A percentile compares a stretch with the other conserved stretches of the same genome.
These are phyloP conservation scores for Endotrypanum monterogeii DNA, from an alignment of 208 protist species.

Conservation along the genomic window DNA sequence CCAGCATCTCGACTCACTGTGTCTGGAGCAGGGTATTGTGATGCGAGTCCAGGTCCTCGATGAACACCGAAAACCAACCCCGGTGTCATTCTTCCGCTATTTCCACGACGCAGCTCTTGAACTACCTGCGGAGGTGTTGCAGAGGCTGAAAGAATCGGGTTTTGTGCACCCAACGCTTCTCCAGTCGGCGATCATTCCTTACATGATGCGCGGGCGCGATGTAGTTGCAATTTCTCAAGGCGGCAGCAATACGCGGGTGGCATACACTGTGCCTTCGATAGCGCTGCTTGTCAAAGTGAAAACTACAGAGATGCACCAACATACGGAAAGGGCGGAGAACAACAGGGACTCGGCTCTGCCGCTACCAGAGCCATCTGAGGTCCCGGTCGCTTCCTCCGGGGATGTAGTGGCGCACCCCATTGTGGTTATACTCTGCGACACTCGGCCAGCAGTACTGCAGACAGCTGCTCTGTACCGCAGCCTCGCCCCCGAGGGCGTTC, in stretches of 20 bases:
- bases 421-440: constrained; percentile 97
- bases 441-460: constrained; percentile 95
- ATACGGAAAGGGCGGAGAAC: neutral
- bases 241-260: constrained; percentile 96
- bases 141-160: constrained; percentile 38
- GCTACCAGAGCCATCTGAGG: neutral
- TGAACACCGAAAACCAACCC: constrained; percentile 38
- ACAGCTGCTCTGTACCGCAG: constrained; percentile 92
- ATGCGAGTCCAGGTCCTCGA: constrained; percentile 61
- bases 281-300: constrained; percentile 32
- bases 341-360: neutral
- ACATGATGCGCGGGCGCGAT: constrained; percentile 86
- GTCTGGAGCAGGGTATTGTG: constrained; percentile 37
- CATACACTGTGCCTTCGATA: constrained; percentile 95
- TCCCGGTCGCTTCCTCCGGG: neutral
- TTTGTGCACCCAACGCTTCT: constrained; percentile 77
- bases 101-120: constrained; percentile 50
- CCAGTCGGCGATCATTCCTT: constrained; percentile 80
- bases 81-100: constrained; percentile 39
- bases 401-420: constrained; percentile 47
- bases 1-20: constrained; percentile 30
- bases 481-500: constrained; percentile 63
- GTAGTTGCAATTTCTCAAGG: constrained; percentile 94
- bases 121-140: constrained; percentile 50
- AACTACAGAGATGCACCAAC: constrained; percentile 1